A percentile compares a stretch with the other conserved stretches of the same genome.
phyloP scores from a whole-genome alignment of 2,329 filamentous ascomycete genomes.

The Aspergillus sp. region DNA sequence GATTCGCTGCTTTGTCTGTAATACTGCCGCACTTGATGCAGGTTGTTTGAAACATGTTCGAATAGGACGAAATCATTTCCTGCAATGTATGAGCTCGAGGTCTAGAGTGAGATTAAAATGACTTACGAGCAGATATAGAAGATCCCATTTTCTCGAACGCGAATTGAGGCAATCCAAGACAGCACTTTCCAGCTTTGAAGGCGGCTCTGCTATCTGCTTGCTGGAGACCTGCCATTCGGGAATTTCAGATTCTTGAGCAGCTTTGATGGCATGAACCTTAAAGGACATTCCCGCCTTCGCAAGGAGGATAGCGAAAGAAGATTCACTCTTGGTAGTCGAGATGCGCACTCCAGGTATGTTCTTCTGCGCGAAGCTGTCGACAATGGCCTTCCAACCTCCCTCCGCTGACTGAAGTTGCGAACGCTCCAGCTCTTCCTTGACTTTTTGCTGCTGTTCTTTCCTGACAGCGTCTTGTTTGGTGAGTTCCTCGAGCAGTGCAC shows the following conservation, averaged over 20 bases:
- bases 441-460: slow-evolving; percentile 30
- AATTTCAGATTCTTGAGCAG: slow-evolving; percentile 22
- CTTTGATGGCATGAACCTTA: slow-evolving; percentile 33
- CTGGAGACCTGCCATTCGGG: slow-evolving; percentile 42
- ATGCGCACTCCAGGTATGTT: slow-evolving; percentile 37
- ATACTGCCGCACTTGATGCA: slow-evolving; percentile 46
- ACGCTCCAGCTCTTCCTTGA: slow-evolving; percentile 37
- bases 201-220: slow-evolving; percentile 29
- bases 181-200: slow-evolving; percentile 39
- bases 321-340: slow-evolving; percentile 27
- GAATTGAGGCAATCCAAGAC: slow-evolving; percentile 42
- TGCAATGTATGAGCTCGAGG: slow-evolving; percentile 20
- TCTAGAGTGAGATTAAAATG: neutral
- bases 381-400: slow-evolving; percentile 38
- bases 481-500: slow-evolving; percentile 37
- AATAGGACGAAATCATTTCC: slow-evolving; percentile 50
- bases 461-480: slow-evolving; percentile 33
- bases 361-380: slow-evolving; percentile 37
- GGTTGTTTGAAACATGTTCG: slow-evolving; percentile 43
- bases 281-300: slow-evolving; percentile 41
- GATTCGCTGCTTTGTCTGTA: slow-evolving; percentile 43
- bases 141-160: slow-evolving; percentile 44
- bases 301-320: slow-evolving; percentile 35
- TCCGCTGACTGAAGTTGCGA: slow-evolving; percentile 32
- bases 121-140: slow-evolving; percentile 45